Percentiles rank a stretch among this genome's conserved stretches.
phyloP scores from a whole-genome alignment of 2,329 filamentous ascomycete genomes.

The Tolypocladium endophyticum region DNA sequence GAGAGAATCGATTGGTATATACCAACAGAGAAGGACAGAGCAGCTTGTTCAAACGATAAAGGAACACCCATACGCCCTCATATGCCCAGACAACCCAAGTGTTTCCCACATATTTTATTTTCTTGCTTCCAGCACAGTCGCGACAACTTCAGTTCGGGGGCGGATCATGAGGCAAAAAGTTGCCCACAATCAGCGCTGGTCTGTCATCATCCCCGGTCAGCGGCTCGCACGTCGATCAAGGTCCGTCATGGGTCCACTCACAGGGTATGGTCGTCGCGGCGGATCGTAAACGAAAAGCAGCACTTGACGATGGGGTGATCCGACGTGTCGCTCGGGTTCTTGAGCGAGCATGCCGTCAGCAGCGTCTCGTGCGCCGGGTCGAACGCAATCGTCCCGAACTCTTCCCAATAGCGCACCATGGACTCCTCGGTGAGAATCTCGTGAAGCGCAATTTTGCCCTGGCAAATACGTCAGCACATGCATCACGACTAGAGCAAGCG shows the following conservation, averaged over 20 bases:
- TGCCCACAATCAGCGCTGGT: constrained; percentile 89
- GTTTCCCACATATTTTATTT: not conserved
- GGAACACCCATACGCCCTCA: not conserved
- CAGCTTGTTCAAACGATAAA: not conserved
- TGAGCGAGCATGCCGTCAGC: constrained; percentile 83
- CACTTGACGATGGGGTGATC: constrained; percentile 72
- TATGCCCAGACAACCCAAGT: not conserved
- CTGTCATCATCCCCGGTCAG: constrained; percentile 31
- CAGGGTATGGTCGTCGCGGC: constrained; percentile 93
- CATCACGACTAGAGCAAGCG: not conserved
- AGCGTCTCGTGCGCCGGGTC: constrained; percentile 90
- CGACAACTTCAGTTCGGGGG: constrained; percentile 7
- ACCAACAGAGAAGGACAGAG: not conserved
- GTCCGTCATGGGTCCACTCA: constrained; percentile 37
- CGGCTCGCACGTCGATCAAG: not conserved
- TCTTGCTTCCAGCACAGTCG: not conserved
- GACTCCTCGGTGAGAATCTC: constrained; percentile 94
- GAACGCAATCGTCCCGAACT: constrained; percentile 96
- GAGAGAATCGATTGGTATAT: not conserved
- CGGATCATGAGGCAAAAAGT: constrained; percentile 83
- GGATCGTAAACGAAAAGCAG: constrained; percentile 96
- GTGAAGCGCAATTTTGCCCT: constrained; percentile 92
- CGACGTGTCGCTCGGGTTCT: constrained; percentile 63
- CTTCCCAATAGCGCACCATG: constrained; percentile 96
- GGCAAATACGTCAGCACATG: constrained; percentile 7